phyloP scores from a whole-genome alignment of 352 stramenopile species.

The Achlya hypogyna region DNA sequence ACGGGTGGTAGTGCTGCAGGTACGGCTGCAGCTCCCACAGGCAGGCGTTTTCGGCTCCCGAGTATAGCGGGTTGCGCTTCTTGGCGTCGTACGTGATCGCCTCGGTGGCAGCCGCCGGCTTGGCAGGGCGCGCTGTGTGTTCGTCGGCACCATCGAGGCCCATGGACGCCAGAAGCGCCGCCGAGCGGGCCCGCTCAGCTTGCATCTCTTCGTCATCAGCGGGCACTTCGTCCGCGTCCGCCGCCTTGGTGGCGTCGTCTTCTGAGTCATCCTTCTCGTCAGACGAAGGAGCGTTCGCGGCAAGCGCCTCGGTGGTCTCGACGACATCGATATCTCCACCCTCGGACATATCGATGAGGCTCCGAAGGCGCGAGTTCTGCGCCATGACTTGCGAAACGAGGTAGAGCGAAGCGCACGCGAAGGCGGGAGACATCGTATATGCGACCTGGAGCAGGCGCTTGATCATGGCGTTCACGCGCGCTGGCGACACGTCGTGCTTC shows the following conservation, averaged over 20 bases:
- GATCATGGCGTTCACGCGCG: slow-evolving; percentile 84
- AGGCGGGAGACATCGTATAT: slow-evolving; percentile 69
- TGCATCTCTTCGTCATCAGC: slow-evolving; percentile 26
- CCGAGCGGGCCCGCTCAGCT: slow-evolving; percentile 34
- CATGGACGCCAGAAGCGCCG: slow-evolving; percentile 44
- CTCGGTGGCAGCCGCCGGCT: background rate
- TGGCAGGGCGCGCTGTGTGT: slow-evolving; percentile 35
- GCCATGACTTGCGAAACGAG: slow-evolving; percentile 92
- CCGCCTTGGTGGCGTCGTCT: slow-evolving; percentile 25
- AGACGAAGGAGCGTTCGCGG: slow-evolving; percentile 4
- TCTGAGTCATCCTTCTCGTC: slow-evolving; percentile 23
- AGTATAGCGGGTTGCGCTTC: slow-evolving; percentile 85
- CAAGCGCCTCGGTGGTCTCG: background rate
- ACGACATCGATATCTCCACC: background rate
- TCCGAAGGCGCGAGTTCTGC: slow-evolving; percentile 63
- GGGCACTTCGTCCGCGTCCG: slow-evolving; percentile 30
- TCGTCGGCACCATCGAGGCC: slow-evolving; percentile 36
- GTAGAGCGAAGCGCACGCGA: slow-evolving; percentile 91
- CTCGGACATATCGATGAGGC: slow-evolving; percentile 61
- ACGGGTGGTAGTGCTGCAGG: slow-evolving; percentile 94
- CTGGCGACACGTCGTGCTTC: slow-evolving; percentile 86
- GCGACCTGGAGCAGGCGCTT: slow-evolving; percentile 90
- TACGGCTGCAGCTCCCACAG: slow-evolving; percentile 92
- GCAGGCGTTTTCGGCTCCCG: slow-evolving; percentile 53
- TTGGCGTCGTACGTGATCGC: slow-evolving; percentile 52